Evolutionary conservation across 331 rosid species (phyloP).

Genomic region (Arachis monticola): DNA sequence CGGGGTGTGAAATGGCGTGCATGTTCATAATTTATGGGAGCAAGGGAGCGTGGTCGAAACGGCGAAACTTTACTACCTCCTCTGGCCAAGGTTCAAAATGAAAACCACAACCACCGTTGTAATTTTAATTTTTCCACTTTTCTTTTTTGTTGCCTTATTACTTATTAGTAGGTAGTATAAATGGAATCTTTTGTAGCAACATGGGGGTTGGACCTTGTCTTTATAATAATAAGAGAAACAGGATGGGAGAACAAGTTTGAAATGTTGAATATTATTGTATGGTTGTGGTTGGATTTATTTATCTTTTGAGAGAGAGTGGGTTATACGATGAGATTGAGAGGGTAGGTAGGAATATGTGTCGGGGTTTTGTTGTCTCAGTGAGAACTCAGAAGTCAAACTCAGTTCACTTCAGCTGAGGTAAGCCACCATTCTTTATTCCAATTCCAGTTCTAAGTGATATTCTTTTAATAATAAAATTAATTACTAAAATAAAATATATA

Average conservation of each 20-base stretch:
- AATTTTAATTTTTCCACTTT: neutral
- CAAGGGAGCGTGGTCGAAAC: conserved; percentile 81
- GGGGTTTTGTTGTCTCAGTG: conserved; percentile 56
- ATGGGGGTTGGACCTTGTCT: conserved; percentile 47
- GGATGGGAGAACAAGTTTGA: conserved; percentile 43
- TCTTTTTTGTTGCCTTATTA: neutral
- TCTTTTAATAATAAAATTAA: too few relatives aligned
- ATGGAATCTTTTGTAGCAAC: conserved; percentile 45
- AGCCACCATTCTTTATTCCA: too few relatives aligned
- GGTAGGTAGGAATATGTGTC: conserved; percentile 82
- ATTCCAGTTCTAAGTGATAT: too few relatives aligned
- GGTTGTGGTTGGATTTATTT: conserved; percentile 36
- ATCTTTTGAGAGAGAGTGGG: conserved; percentile 31
- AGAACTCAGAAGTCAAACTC: conserved; percentile 61
- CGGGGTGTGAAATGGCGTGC: conserved; percentile 73
- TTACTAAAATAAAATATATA: too few relatives aligned
- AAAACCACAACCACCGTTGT: conserved; percentile 36
- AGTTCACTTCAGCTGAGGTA: too few relatives aligned
- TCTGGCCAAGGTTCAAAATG: conserved; percentile 36
- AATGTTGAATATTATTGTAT: conserved; percentile 43
- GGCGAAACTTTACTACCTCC: conserved; percentile 52
- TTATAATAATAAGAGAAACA: conserved; percentile 36
- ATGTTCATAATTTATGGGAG: conserved; percentile 51
- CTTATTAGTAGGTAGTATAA: neutral
- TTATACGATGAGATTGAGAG: conserved; percentile 60